Evolutionary conservation across 805 yeast genomes (phyloP), one percentile per base, ranked within the genome.

Genomic region (Blastobotrys terrestris): DNA sequence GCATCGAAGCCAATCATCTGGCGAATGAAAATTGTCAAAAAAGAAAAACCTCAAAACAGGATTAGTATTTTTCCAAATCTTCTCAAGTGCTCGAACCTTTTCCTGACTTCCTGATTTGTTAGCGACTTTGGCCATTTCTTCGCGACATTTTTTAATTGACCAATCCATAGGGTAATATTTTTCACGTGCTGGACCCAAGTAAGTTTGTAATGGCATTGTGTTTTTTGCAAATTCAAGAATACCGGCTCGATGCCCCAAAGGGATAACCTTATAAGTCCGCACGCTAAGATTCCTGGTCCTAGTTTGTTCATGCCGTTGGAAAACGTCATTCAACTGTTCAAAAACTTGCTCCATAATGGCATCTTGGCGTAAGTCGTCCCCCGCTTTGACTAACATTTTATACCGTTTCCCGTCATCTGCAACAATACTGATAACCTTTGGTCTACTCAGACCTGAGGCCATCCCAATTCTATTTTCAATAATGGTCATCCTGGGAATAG

Each of bases 311-410:
- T 87, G 81, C 20, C 71, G 71, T 8, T 60, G 66, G 52, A 92
- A 75, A 39, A 89, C 77, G 13, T 73, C 68, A 62, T 91, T 90
- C 14, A 90, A 96, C 61, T 90, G 87, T 18, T 78, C 85, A 67
- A 95, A 94, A 1, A 92, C 98, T 65, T 94, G 98, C 66, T 92
- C 95, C 99, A 94, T 95, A 53, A 94, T 88, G 0, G 96, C 87
- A 69, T 94, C 99, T 68, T 95, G 99, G 49, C 98, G 73, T 50
- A 94, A 71, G 68, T 94, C 99, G 69, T 94, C 99, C 7, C 87
- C 77, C 21, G 88, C 88, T 64, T 94, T 94, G 58, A 91, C 70
- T 16, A 94, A 71, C 63, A 85, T 76, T 52, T 74, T 79, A 54
- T 79, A 84, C 0, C 53, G 61, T 0, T 67, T 57, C 0, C 98